Base-by-base conservation (phyloP, 805 yeast genomes). In the Candida pseudofarinosa region DNA sequence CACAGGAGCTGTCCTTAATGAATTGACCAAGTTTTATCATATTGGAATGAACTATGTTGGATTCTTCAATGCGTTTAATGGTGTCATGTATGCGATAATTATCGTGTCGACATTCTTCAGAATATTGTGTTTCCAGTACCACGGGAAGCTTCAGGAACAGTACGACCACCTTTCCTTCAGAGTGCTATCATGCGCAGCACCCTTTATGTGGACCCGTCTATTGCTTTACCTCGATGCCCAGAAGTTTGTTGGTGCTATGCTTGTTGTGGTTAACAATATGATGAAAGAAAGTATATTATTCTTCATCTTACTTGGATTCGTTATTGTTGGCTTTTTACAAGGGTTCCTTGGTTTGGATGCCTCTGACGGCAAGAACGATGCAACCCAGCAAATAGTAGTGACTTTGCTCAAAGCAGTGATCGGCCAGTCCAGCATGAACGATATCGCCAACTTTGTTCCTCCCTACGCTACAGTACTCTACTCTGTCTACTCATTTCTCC, bases 291-390 rank as follows among this genome's bases (percentile, higher is more conserved):
- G 93, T 1, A 59, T 86, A n/a, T 73, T 88, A 12, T 88, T 88
- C 67, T 88, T 88, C 57, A 84, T 86, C 36, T 65, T 88, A 50
- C 69, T 88, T 42, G 66, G 75, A 6, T 77, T 88, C 44, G 81
- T 88, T 31, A 80, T 84, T 47, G 59, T 84, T 38, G 96, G 96
- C 0, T 88, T 88, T 63, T 65, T 87, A 42, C 96, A 88, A 59
- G 96, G 95, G 0, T 87, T 88, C 60, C 62, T 88, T 28, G 96
- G 96, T 10, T 69, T 88, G 42, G 97, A 88, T 63, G 83, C 86
- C 31, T 85, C 95, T 2, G 96, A 88, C 61, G 96, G 96, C 50
- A 79, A 77, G 48, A 70, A 84, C 44, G 93, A 88, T 50, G 83
- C 86, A 19, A 85, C 95, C 0, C 63, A 69, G 16, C 69, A 78